phyloP scores from a whole-genome alignment of 352 stramenopile species.

The Saprolegnia parasitica region DNA sequence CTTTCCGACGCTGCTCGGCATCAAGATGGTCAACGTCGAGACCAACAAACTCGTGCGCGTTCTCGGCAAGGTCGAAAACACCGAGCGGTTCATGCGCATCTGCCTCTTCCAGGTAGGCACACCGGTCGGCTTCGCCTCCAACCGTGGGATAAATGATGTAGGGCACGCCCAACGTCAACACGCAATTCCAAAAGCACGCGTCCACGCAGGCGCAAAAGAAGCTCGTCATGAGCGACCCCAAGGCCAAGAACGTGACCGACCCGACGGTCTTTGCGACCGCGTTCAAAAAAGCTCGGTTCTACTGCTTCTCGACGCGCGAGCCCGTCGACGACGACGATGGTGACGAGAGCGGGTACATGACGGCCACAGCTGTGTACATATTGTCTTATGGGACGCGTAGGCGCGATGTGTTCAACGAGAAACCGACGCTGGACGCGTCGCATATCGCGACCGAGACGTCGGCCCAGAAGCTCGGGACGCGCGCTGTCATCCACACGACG shows the following conservation, averaged over 20 bases:
- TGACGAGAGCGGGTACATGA: constrained; percentile 24
- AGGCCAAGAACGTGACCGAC: constrained; percentile 43
- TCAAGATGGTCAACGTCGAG: constrained; percentile 96
- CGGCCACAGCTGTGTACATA: neutral
- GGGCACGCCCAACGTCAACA: constrained; percentile 93
- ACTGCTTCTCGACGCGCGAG: constrained; percentile 94
- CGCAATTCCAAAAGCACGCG: constrained; percentile 89
- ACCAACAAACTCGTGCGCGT: constrained; percentile 90
- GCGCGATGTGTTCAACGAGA: constrained; percentile 98
- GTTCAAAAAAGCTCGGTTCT: constrained; percentile 94
- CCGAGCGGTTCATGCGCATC: constrained; percentile 92
- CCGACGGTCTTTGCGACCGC: constrained; percentile 85
- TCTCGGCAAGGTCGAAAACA: constrained; percentile 94
- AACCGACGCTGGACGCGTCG: constrained; percentile 91
- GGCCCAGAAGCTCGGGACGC: constrained; percentile 52
- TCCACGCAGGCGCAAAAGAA: constrained; percentile 15
- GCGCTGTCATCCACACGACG: constrained; percentile 95
- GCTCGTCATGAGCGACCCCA: constrained; percentile 62
- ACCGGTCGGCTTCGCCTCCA: constrained; percentile 89
- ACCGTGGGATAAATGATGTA: constrained; percentile 43
- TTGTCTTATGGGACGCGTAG: constrained; percentile 33
- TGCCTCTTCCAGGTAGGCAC: constrained; percentile 85
- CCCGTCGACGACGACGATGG: constrained; percentile 78
- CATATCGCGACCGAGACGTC: constrained; percentile 81
- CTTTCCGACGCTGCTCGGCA: constrained; percentile 92